Base-by-base conservation (phyloP, 441 rosid genomes). In the Kokia cookei region DNA sequence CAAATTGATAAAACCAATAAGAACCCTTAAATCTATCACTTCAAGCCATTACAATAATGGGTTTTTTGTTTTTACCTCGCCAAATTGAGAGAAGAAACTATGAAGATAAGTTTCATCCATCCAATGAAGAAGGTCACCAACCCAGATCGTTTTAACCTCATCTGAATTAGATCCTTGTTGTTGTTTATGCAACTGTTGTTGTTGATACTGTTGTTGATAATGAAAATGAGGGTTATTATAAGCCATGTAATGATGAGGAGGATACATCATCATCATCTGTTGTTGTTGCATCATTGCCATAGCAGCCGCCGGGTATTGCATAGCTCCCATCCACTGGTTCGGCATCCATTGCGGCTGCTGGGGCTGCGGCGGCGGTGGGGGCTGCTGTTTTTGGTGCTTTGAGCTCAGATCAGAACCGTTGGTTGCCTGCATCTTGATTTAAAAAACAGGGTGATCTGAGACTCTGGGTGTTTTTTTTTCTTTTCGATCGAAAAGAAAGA, bases 181-280 rank as follows among this genome's bases (percentile, higher is more conserved):
- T 48, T 73, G 84, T 14, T 80, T 75, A 67, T 82, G 77, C 5
- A 75, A 82, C 32, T 79, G 83, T 37, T 82, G 81, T 1, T 76
- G 89, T n/a, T 83, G 88, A 43, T 88, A 80, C n/a, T 15, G 57
- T 63, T 83, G 86, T 12, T 77, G 81, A 58, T 74, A 80, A 0
- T 69, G 77, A 12, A 76, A 76, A 42, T 74, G 79, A 71, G 69
- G 81, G 32, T 22, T 65, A 42, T 59, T 74, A 75, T 89, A 87
- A 8, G 89, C 83, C 86, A 83, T 71, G 73, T 88, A 90, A 69
- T 84, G 94, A 15, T 83, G 89, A 19, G 90, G 88, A 67, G 90
- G 88, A 67, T 90, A 90, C 89, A 90, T 86, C 94, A 90, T 86
- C 89, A 88, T 85, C 89, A 86, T 84, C 79, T 90, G 94, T 67